These are phyloP conservation scores for Zygosaccharomyces lentus DNA, from an alignment of 805 yeast genomes.

Conservation along the genomic window DNA sequence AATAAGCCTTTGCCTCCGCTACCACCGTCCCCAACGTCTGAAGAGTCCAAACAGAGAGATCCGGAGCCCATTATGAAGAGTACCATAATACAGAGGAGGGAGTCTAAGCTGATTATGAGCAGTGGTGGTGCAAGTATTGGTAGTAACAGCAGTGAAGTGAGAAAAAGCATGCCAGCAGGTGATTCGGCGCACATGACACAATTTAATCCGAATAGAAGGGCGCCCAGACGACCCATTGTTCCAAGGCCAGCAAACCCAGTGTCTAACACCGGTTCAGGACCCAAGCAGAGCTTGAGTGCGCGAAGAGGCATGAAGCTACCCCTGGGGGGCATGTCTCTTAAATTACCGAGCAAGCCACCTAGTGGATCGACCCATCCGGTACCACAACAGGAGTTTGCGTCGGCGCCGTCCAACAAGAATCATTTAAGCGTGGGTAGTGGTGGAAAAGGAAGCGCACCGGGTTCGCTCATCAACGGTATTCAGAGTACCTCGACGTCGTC, in stretches of 20 bases:
- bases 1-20: conserved; percentile 43
- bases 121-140: conserved; percentile 13
- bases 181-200: conserved; percentile 12
- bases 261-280: conserved; percentile 64
- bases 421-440: conserved; percentile 12
- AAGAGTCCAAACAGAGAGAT: not conserved
- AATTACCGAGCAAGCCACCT: conserved; percentile 19
- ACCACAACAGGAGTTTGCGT: conserved; percentile 28
- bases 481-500: conserved; percentile 36
- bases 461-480: conserved; percentile 28
- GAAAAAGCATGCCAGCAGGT: conserved; percentile 6
- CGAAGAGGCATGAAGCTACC: conserved; percentile 77
- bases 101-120: not conserved
- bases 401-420: conserved; percentile 25
- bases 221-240: conserved; percentile 26
- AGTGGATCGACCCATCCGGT: conserved; percentile 18
- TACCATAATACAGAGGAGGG: conserved; percentile 4
- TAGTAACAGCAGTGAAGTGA: conserved; percentile 34
- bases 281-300: conserved; percentile 81
- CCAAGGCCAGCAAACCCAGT: conserved; percentile 64
- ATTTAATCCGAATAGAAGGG: conserved; percentile 29
- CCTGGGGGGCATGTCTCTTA: conserved; percentile 34
- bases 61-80: conserved; percentile 1
- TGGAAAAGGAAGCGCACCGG: conserved; percentile 31
- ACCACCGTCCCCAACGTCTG: conserved; percentile 25